A percentile compares a stretch with the other conserved stretches of the same genome.
These are phyloP conservation scores for Nicotiana tomentosiformis DNA, from an alignment of 257 asterid genomes.

Conservation along the genomic window DNA sequence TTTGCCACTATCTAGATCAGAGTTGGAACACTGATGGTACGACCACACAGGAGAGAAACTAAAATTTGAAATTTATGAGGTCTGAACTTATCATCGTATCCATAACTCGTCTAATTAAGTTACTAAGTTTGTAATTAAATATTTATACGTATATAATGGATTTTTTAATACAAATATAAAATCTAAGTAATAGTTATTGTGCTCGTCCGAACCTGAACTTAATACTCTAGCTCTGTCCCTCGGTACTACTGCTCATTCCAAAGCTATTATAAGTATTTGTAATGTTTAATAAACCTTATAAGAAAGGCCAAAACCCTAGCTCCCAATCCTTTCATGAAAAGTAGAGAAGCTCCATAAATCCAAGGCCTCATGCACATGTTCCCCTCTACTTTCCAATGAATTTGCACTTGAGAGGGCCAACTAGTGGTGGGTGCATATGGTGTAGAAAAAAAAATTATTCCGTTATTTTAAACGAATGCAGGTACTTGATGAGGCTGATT, in stretches of 20 bases:
- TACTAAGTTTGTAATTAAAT: too few species aligned
- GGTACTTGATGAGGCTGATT: too few species aligned
- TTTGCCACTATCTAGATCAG: slow-evolving; percentile 2
- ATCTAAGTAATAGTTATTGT: too few species aligned
- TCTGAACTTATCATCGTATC: too few species aligned
- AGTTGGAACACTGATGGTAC: slow-evolving; percentile 11
- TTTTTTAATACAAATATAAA: too few species aligned
- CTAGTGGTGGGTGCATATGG: background rate
- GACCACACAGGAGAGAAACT: too few species aligned
- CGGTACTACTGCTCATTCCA: slow-evolving; percentile 16
- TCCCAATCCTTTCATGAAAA: background rate
- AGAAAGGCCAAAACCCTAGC: slow-evolving; percentile 1
- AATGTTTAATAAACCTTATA: background rate
- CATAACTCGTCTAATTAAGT: too few species aligned
- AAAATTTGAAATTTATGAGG: too few species aligned
- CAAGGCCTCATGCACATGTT: background rate
- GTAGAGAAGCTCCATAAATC: background rate
- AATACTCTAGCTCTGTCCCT: background rate
- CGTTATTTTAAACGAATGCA: too few species aligned
- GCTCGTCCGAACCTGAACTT: background rate
- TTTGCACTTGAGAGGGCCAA: background rate
- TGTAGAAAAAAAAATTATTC: too few species aligned
- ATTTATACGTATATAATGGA: too few species aligned
- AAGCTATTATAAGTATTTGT: slow-evolving; percentile 11
- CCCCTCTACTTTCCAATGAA: background rate